Percentiles rank a stretch among this genome's conserved stretches.
Evolutionary conservation across 768 basidiomycete genomes (phyloP).

Genomic region (Calocera viscosa): DNA sequence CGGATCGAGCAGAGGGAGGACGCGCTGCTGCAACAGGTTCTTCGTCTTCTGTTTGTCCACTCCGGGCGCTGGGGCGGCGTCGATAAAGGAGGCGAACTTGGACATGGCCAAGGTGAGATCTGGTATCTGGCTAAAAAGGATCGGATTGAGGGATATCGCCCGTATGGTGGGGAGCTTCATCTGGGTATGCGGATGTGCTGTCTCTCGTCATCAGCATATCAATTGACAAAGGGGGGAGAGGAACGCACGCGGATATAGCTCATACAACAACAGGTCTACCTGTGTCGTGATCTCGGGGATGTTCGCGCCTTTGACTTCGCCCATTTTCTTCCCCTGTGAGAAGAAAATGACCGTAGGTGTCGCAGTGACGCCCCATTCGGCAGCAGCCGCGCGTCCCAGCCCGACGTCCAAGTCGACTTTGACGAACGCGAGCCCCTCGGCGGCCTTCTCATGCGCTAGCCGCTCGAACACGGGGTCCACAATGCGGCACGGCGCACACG

Average conservation of each 20-base stretch:
- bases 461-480: constrained; percentile 76
- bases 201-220: constrained; percentile 4
- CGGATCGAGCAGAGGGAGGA: constrained; percentile 52
- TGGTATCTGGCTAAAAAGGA: constrained; percentile 62
- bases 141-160: constrained; percentile 55
- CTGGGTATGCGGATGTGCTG: constrained; percentile 65
- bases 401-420: constrained; percentile 74
- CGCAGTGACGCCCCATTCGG: constrained; percentile 51
- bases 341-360: constrained; percentile 91
- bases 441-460: constrained; percentile 49
- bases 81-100: constrained; percentile 55
- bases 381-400: constrained; percentile 46
- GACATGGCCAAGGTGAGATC: constrained; percentile 47
- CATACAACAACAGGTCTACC: constrained; percentile 58
- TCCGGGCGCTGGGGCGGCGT: constrained; percentile 28
- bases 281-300: constrained; percentile 56
- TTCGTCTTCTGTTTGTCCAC: constrained; percentile 31
- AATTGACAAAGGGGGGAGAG: not conserved
- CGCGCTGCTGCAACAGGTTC: constrained; percentile 33
- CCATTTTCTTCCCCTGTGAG: constrained; percentile 57
- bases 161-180: constrained; percentile 49
- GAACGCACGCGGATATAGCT: constrained; percentile 59
- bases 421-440: constrained; percentile 55
- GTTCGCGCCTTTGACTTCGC: constrained; percentile 61
- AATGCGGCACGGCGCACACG: constrained; percentile 67